A percentile compares a stretch with the other conserved stretches of the same genome.
These are phyloP conservation scores for Galerina sulciceps DNA, from an alignment of 768 basidiomycete species.

Conservation along the genomic window DNA sequence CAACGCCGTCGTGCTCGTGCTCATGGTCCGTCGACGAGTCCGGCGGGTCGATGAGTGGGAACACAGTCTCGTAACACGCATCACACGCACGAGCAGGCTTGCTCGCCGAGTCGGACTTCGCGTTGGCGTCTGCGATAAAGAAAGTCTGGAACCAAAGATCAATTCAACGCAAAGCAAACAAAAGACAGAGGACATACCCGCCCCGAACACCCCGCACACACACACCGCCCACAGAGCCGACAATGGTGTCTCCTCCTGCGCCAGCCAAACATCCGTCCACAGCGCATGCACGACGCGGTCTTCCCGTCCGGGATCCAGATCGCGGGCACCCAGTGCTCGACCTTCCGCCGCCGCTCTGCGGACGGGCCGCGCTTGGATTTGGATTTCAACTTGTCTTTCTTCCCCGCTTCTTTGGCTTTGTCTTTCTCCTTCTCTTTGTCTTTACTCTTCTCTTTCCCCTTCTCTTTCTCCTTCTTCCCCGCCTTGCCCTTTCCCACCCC, in stretches of 20 bases:
- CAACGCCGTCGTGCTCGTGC: slow-evolving; percentile 1
- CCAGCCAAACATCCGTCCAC: slow-evolving; percentile 78
- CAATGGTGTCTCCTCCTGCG: slow-evolving; percentile 84
- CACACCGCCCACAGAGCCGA: slow-evolving; percentile 82
- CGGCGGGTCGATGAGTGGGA: slow-evolving; percentile 58
- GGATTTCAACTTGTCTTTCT: slow-evolving; percentile 20
- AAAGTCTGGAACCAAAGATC: slow-evolving; percentile 64
- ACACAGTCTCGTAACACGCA: slow-evolving; percentile 85
- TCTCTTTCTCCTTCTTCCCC: neutral
- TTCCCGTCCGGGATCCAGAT: slow-evolving; percentile 92
- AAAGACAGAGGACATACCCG: slow-evolving; percentile 51
- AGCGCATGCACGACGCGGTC: slow-evolving; percentile 86
- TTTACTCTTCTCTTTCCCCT: slow-evolving; percentile 8
- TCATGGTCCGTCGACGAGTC: slow-evolving; percentile 15
- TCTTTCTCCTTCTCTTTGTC: slow-evolving; percentile 2
- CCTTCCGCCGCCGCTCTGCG: slow-evolving; percentile 50
- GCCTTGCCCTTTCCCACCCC: neutral
- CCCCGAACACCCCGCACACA: slow-evolving; percentile 84
- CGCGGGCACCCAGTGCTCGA: slow-evolving; percentile 87
- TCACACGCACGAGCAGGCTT: slow-evolving; percentile 83
- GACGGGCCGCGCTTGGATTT: slow-evolving; percentile 17
- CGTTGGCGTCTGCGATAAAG: slow-evolving; percentile 66
- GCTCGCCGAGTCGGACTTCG: slow-evolving; percentile 42
- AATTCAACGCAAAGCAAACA: neutral
- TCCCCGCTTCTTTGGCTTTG: slow-evolving; percentile 11